Base-by-base conservation (phyloP, 805 yeast species). In the Monosporozyma aquatica region DNA sequence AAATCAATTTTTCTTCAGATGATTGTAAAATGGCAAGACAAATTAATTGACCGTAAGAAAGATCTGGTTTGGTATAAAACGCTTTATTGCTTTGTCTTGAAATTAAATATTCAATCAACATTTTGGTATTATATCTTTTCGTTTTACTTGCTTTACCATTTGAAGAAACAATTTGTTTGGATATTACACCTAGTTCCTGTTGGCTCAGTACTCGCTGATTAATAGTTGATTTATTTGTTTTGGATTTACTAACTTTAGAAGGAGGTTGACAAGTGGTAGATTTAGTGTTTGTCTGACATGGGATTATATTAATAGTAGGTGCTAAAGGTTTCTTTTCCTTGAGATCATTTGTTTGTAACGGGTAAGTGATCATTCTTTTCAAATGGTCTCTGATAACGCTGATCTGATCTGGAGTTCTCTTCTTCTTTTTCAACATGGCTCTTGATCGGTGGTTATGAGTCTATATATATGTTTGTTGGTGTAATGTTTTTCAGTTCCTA, bases 21-120 rank as follows among this genome's bases (percentile, higher is more conserved):
- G 95, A 78, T 47, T 92, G 76, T 49, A 90, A 67, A 38, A 90
- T 84, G 1, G 97, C 90, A 82, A 90, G 80, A 2, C 95, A 96
- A 48, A 92, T 92, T 46, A 92, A 70, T 42, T 86, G 81, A 5
- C 97, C 97, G 58, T 90, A 92, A 7, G 95, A 84, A 60, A 78
- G 87, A 0, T 95, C 95, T 2, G 97, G 97, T 61, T 90, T 90
- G 5, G 13, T 18, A 7, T 10, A n/a, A 32, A 15, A 20, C 6
- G 23, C 9, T 15, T 28, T 7, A n/a, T 17, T 37, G 5, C 26
- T 15, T 18, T 29, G 21, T 29, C 24, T 26, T 14, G 18, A 10
- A 25, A 11, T 20, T 23, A 22, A 38, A 8, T 30, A 29, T 14
- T 18, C 22, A 13, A 26, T 11, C n/a, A 21, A 25, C 5, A 23